A percentile compares a stretch with the other conserved stretches of the same genome.
These are phyloP conservation scores for Leccinum pachyderme DNA, from an alignment of 1,284 basidiomycete species.

Conservation along the genomic window DNA sequence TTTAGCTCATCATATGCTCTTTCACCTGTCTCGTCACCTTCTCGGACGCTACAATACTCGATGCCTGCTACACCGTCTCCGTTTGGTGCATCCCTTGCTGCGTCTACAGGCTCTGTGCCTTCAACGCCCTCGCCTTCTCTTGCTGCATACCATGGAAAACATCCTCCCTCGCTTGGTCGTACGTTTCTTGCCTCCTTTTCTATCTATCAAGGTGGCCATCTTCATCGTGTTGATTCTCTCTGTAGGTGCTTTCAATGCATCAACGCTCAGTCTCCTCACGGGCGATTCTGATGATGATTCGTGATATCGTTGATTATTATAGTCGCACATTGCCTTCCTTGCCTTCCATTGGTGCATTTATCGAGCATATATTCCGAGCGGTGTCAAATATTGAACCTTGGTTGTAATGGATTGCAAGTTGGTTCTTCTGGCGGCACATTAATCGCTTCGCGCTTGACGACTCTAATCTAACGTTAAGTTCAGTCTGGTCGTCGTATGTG, in stretches of 20 bases:
- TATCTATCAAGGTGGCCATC: neutral
- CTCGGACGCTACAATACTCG: constrained; percentile 40
- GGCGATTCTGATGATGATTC: constrained; percentile 30
- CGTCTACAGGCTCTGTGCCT: constrained; percentile 37
- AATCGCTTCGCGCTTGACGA: too few species aligned
- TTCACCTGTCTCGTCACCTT: constrained; percentile 54
- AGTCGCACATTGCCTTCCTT: neutral
- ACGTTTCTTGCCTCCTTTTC: constrained; percentile 5
- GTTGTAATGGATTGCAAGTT: constrained; percentile 3
- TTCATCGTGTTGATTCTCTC: neutral
- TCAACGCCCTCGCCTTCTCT: constrained; percentile 40
- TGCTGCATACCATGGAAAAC: constrained; percentile 32
- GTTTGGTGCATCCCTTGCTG: constrained; percentile 33
- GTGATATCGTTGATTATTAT: constrained; percentile 6
- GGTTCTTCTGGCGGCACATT: neutral
- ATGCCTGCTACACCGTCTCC: constrained; percentile 39
- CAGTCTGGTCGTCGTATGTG: neutral
- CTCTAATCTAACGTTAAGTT: neutral
- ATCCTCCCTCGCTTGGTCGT: constrained; percentile 31
- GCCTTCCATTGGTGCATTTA: constrained; percentile 10
- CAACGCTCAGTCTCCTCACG: constrained; percentile 25
- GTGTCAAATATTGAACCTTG: constrained; percentile 1
- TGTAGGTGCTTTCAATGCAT: constrained; percentile 30
- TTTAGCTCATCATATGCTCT: constrained; percentile 49
- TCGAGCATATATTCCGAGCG: constrained; percentile 3